phyloP scores from a whole-genome alignment of 2,329 filamentous ascomycete genomes.

The Coniochaeta sp. region DNA sequence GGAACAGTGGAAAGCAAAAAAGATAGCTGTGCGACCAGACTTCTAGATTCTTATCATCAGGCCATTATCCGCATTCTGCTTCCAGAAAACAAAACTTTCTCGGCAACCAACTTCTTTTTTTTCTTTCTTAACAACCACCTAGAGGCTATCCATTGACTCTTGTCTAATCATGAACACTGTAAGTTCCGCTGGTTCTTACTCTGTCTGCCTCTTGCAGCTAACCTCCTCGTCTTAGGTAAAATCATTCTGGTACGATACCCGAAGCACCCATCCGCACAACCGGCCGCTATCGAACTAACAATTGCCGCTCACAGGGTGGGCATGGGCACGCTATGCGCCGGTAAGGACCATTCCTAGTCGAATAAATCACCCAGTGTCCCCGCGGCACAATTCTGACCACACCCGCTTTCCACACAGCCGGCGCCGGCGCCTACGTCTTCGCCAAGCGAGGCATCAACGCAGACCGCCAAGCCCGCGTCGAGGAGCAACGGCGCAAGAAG shows the following conservation, averaged over 20 bases:
- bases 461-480: constrained; percentile 67
- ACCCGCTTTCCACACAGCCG: constrained; percentile 46
- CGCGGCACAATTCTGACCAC: constrained; percentile 3
- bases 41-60: constrained; percentile 1
- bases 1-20: neutral
- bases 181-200: constrained; percentile 17
- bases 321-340: constrained; percentile 82
- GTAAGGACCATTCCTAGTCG: constrained; percentile 37
- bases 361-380: neutral
- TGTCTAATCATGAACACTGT: constrained; percentile 46
- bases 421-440: constrained; percentile 89
- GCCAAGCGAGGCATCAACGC: constrained; percentile 92
- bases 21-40: neutral
- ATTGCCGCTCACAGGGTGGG: constrained; percentile 57
- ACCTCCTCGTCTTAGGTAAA: constrained; percentile 36
- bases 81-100: neutral
- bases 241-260: constrained; percentile 56
- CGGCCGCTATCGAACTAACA: constrained; percentile 7
- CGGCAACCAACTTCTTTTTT: neutral
- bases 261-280: constrained; percentile 3
- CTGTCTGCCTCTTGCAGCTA: neutral
- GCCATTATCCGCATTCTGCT: neutral
- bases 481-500: constrained; percentile 59
- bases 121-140: neutral
- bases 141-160: neutral